Evolutionary conservation across 257 asterid species (phyloP), one percentile per base, ranked within the genome.

Genomic region (Nicotiana tomentosiformis): DNA sequence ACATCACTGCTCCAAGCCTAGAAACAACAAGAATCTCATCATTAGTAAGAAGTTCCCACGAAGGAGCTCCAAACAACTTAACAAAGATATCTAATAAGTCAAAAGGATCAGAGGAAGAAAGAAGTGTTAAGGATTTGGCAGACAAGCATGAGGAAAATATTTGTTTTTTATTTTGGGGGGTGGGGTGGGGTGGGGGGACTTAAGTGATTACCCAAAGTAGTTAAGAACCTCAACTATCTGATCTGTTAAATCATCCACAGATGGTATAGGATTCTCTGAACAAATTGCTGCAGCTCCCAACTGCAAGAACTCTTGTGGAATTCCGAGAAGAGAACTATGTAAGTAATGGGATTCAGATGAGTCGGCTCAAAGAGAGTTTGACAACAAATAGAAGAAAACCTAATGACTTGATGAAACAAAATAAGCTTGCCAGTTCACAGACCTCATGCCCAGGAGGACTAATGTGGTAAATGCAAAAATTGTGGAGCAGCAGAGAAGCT

Each of bases 1-100:
- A 89, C 97, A 95, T 95, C 86, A 95, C 98, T 82, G 95, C 90
- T 81, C 94, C 98, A 69, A 95, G 93, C 92, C 98, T 95, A 91
- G 82, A 86, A 77, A 86, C 84, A 84, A 77, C 61, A 37, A 88
- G 66, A 70, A n/a, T 80, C 33, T 32, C 66, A 29, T 37, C 15
- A 68, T 87, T 78, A 88, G 85, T 70, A 80, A 82, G 49, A 82
- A 37, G 57, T 77, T 57, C 16, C 15, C 39, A 65, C 53, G 51
- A 35, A 53, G 16, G 46, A 57, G 26, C 82, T 62, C 55, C 39
- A 5, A 37, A 43, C 66, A 17, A 62, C 67, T 16, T 33, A 66
- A 30, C 56, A 26, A 62, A 46, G 55, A 53, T 33, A 33, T 7
- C 35, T 10, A 68, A 64, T 14, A 51, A 14, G 49, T 3, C 15